Percentiles rank a stretch among this genome's conserved stretches.
Conservation (phyloP, 257 asterid species). For the Paraleonurus japonicus region DNA sequence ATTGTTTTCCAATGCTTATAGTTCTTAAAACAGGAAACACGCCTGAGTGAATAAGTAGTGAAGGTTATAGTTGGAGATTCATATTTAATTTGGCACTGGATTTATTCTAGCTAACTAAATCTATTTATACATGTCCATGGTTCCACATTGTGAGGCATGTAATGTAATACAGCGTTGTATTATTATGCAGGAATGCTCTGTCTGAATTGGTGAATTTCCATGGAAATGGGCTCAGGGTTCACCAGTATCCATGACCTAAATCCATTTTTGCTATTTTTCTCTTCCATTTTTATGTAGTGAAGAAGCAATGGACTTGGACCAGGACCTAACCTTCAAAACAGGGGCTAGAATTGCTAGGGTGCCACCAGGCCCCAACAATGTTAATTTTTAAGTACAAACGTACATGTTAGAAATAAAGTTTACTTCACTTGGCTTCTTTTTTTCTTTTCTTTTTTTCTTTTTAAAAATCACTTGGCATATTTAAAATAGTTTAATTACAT, state of each 20-base stretch:
- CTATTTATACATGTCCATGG: not conserved
- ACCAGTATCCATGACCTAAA: not conserved
- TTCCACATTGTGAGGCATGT: not conserved
- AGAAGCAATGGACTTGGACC: not conserved
- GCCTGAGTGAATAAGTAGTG: not conserved
- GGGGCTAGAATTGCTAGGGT: not conserved
- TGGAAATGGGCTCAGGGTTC: not conserved
- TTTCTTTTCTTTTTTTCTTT: too few relatives aligned
- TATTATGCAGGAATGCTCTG: conserved; percentile 2
- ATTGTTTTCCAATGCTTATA: not conserved
- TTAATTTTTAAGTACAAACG: not conserved
- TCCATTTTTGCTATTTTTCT: not conserved
- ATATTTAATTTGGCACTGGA: not conserved
- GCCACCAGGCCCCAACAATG: not conserved
- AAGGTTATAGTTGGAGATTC: not conserved
- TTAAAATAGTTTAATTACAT: not conserved
- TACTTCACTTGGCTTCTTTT: too few relatives aligned
- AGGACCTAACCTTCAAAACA: not conserved
- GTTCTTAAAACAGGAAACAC: not conserved
- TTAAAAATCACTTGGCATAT: not conserved
- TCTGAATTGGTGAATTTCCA: not conserved
- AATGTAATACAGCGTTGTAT: not conserved
- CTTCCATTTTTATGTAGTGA: not conserved
- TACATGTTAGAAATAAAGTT: not conserved
- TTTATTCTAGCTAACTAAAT: not conserved